Evolutionary conservation across 805 yeast genomes (phyloP).

Genomic region (Suhomyces pyralidae): DNA sequence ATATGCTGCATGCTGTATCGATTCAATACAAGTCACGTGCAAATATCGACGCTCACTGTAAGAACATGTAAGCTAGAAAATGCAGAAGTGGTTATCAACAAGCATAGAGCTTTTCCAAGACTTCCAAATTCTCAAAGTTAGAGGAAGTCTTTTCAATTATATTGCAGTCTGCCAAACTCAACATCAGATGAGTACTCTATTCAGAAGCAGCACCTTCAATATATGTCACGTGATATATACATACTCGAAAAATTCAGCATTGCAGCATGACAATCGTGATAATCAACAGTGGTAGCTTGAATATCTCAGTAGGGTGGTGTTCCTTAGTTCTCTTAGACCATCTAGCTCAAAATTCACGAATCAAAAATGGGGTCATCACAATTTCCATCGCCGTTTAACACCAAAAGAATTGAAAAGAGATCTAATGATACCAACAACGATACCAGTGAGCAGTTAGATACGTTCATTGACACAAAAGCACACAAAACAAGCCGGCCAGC

Average conservation of each 20-base stretch:
- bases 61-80: no score
- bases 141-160: background rate
- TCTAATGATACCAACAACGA: background rate
- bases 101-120: background rate
- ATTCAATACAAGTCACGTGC: background rate
- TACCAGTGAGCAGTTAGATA: background rate
- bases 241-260: background rate
- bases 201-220: background rate
- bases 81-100: no score
- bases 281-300: background rate
- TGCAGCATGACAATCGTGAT: background rate
- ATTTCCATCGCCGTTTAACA: conserved; percentile 22
- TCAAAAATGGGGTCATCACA: conserved; percentile 2
- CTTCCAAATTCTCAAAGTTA: background rate
- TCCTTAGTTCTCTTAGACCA: background rate
- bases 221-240: background rate
- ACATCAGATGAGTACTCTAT: background rate
- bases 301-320: background rate
- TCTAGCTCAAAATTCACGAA: background rate
- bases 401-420: conserved; percentile 7
- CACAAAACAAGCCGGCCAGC: background rate
- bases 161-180: no score
- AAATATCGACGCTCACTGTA: background rate
- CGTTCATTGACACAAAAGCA: background rate
- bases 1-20: background rate